Conservation (phyloP, 2,329 filamentous ascomycete species). For the Pseudonectria foliicola region DNA sequence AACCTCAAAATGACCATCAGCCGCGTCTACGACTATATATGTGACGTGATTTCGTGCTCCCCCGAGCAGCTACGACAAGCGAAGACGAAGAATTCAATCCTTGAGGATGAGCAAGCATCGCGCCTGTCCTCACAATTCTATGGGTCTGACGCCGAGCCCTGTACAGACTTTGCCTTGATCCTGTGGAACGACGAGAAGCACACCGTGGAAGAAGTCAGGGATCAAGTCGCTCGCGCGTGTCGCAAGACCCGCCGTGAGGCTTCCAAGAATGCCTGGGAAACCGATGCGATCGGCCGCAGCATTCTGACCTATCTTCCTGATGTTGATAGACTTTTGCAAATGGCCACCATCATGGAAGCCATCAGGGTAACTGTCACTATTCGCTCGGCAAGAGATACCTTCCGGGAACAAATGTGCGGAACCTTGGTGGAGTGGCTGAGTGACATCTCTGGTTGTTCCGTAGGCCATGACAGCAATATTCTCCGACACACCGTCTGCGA, state of each 20-base stretch:
- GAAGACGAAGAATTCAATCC: slow-evolving; percentile 76
- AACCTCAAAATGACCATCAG: slow-evolving; percentile 82
- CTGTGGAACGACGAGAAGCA: slow-evolving; percentile 99
- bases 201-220: slow-evolving; percentile 81
- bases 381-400: slow-evolving; percentile 86
- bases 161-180: slow-evolving; percentile 68
- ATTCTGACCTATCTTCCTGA: slow-evolving; percentile 72
- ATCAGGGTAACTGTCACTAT: slow-evolving; percentile 96
- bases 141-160: slow-evolving; percentile 46
- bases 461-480: slow-evolving; percentile 72
- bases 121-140: slow-evolving; percentile 64
- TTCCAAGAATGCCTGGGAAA: slow-evolving; percentile 71
- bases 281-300: slow-evolving; percentile 80
- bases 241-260: slow-evolving; percentile 63
- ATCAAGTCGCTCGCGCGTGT: slow-evolving; percentile 88
- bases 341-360: slow-evolving; percentile 83
- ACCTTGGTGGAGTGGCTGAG: slow-evolving; percentile 93
- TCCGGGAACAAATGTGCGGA: slow-evolving; percentile 97
- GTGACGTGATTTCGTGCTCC: slow-evolving; percentile 95
- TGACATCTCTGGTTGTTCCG: slow-evolving; percentile 84
- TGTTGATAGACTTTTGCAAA: slow-evolving; percentile 63
- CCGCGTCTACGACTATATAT: slow-evolving; percentile 85
- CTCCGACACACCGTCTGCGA: slow-evolving; percentile 80
- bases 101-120: slow-evolving; percentile 73
- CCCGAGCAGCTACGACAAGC: slow-evolving; percentile 85